Evolutionary conservation across 1,284 basidiomycete genomes (phyloP), one percentile per base, ranked within the genome.

Genomic region (Inonotus hispidus): DNA sequence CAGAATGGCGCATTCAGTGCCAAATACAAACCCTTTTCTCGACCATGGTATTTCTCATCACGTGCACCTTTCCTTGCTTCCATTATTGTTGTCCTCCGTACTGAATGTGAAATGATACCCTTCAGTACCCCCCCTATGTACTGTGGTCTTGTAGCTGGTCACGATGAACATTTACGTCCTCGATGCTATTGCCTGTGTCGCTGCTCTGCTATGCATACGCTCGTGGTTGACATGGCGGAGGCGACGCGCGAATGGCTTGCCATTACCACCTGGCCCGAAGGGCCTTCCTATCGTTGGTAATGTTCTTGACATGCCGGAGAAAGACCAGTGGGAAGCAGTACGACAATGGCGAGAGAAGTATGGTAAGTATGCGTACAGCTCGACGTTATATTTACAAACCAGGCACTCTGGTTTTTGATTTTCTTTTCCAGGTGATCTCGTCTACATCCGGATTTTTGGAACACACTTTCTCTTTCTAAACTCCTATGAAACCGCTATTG

Each of bases 391-490:
- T n/a, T 5, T 49, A 11, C 39, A 25, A 10, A 25, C 13, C 8
- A 55, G 14, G 3, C 19, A 27, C 14, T 16, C n/a, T 29, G 19
- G 10, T 14, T 21, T 5, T 25, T n/a, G n/a, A n/a, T n/a, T n/a
- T n/a, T n/a, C n/a, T n/a, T n/a, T n/a, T n/a, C 13, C 10, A 68
- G 66, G 67, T 32, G 63, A 65, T 35, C 46, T 70, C 16, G 58
- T 68, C 16, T 64, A 65, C 45, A 38, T 70, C 25, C 62, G 49
- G 21, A 61, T 66, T 14, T 56, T 68, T 13, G 68, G 68, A 10
- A 57, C 65, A 41, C 55, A 58, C 1, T 65, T 66, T 38, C 21
- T 70, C 3, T 52, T 70, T 25, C 37, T 70, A 21, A 70, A 68
- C 53, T 66, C 66, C 1, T 62, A 60, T n/a, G 49, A 66, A 41